Evolutionary conservation across 1,284 basidiomycete species (phyloP).

Genomic region (Fomitopsis betulina): DNA sequence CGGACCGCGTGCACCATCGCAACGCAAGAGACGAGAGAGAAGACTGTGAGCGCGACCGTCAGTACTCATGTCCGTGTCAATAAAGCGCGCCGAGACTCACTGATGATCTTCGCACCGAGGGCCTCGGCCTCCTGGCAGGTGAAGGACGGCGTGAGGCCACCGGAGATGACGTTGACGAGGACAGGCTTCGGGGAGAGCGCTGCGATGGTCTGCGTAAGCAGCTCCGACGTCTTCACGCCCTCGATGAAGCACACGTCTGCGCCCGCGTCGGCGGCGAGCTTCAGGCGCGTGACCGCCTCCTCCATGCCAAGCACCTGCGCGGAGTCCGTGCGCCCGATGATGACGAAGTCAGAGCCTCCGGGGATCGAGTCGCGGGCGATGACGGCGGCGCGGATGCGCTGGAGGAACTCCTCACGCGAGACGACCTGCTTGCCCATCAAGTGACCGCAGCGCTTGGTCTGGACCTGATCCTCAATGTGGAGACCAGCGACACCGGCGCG

Average conservation of each 20-base stretch:
- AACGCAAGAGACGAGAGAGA: constrained; percentile 67
- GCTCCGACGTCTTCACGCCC: constrained; percentile 67
- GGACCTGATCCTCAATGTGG: constrained; percentile 83
- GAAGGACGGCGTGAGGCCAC: constrained; percentile 71
- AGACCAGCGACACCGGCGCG: constrained; percentile 70
- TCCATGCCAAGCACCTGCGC: constrained; percentile 79
- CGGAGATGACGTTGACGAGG: constrained; percentile 75
- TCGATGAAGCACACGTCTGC: constrained; percentile 86
- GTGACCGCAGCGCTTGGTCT: constrained; percentile 81
- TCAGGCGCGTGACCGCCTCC: constrained; percentile 67
- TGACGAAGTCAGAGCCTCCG: constrained; percentile 70
- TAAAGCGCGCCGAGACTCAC: constrained; percentile 34
- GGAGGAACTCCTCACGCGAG: constrained; percentile 69
- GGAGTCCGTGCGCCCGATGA: constrained; percentile 82
- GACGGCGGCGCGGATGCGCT: constrained; percentile 74
- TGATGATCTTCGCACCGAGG: constrained; percentile 72
- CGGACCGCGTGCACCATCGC: constrained; percentile 70
- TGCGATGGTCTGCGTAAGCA: constrained; percentile 59
- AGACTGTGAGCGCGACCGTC: constrained; percentile 36
- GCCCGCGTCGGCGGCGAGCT: constrained; percentile 69
- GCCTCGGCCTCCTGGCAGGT: constrained; percentile 63
- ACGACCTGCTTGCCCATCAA: constrained; percentile 80
- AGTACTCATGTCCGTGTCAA: neutral
- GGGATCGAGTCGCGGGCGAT: constrained; percentile 68
- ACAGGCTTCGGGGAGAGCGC: constrained; percentile 70